Evolutionary conservation across 2,329 filamentous ascomycete species (phyloP), one percentile per base, ranked within the genome.

Genomic region (Dothistroma pini): DNA sequence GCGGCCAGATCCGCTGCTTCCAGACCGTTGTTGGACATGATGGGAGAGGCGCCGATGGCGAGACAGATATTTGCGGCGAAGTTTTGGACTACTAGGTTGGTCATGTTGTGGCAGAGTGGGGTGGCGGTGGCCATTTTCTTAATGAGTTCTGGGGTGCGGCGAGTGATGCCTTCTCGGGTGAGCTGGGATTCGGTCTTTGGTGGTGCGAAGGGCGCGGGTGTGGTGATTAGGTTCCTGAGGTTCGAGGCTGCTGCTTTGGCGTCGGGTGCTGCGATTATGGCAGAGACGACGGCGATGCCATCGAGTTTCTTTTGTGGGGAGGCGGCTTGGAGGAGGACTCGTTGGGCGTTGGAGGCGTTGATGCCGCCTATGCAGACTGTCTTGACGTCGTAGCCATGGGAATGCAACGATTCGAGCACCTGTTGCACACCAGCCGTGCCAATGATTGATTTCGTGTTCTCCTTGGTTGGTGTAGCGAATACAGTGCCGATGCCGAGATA

Each of bases 31-130:
- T 90, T 93, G 8, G 92, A 88, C 93, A 97, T 97, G 75, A 97
- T 97, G 44, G 93, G 93, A 21, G 89, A 95, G 12, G 90, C 89
- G 38, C 93, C 93, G 56, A 96, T 83, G 35, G 89, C 86, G 16
- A 97, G 83, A 44, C 91, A 91, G 2, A 97, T 88, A 71, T 96
- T 97, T 56, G 95, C 93, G 16, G 93, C 90, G 70, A 97, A 90
- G 77, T 97, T 96, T 71, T 96, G 92, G 22, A 97, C 93, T 0
- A 97, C 93, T 56, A 93, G 82, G 74, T 97, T 97, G 57, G 95
- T 97, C 91, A 97, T 97, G 77, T 96, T 97, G 47, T 57, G 55
- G 55, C 63, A 65, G 22, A 97, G 81, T 0, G 93, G 92, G 59
- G 84, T 87, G 49, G 77, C 80, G 2, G 79, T 74, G 5, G 84